A percentile compares a stretch with the other conserved stretches of the same genome.
phyloP scores from a whole-genome alignment of 768 basidiomycete species.

The Chalciporus piperatus region DNA sequence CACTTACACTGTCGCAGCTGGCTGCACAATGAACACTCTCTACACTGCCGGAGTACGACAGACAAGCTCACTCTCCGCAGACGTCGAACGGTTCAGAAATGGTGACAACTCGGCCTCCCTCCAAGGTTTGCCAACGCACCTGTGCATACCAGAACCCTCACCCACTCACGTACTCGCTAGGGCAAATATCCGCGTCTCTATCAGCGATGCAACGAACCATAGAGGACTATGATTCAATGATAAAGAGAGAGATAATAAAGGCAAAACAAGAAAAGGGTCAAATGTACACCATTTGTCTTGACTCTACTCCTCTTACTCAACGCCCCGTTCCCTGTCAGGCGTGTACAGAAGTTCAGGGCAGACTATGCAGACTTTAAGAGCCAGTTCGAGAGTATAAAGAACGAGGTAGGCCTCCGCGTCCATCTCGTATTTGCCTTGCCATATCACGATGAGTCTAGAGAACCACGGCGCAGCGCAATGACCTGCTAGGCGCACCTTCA shows the following conservation, averaged over 20 bases:
- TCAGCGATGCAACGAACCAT: slow-evolving; percentile 91
- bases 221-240: slow-evolving; percentile 97
- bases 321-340: slow-evolving; percentile 47
- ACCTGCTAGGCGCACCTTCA: slow-evolving; percentile 55
- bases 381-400: slow-evolving; percentile 80
- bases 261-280: slow-evolving; percentile 96
- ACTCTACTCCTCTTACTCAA: slow-evolving; percentile 2
- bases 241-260: slow-evolving; percentile 92
- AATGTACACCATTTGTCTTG: slow-evolving; percentile 52
- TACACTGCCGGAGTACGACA: slow-evolving; percentile 93
- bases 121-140: slow-evolving; percentile 59
- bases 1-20: neutral
- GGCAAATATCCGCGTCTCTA: slow-evolving; percentile 98
- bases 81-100: slow-evolving; percentile 77
- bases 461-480: slow-evolving; percentile 56
- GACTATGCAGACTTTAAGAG: slow-evolving; percentile 81
- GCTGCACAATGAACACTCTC: slow-evolving; percentile 80
- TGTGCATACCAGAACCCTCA: no score
- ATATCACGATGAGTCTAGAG: slow-evolving; percentile 39
- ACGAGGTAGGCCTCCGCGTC: slow-evolving; percentile 35
- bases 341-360: slow-evolving; percentile 85
- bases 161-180: slow-evolving; percentile 43
- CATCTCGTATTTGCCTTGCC: neutral
- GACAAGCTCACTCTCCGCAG: slow-evolving; percentile 82
- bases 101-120: slow-evolving; percentile 81